phyloP scores from a whole-genome alignment of 257 asterid species.

The Scutellaria barbata region DNA sequence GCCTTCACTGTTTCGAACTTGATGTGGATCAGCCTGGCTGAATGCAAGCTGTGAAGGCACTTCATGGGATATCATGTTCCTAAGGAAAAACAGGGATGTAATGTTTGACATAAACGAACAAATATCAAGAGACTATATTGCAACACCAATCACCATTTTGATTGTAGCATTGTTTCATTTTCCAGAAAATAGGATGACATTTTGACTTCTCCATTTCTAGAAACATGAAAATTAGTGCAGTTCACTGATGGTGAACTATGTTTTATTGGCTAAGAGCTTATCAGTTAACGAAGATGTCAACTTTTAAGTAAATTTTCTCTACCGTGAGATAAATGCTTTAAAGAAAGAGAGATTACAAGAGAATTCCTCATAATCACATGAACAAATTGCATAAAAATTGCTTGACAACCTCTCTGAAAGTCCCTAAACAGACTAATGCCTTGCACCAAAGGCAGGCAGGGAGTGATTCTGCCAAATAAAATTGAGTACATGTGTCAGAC shows the following conservation, averaged over 20 bases:
- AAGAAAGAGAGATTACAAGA: not conserved
- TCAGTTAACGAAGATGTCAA: slow-evolving; percentile 21
- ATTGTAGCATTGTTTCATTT: slow-evolving; percentile 8
- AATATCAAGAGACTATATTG: slow-evolving; percentile 27
- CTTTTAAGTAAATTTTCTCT: slow-evolving; percentile 14
- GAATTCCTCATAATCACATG: slow-evolving; percentile 12
- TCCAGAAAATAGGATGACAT: slow-evolving; percentile 1
- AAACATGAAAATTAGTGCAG: slow-evolving; percentile 17
- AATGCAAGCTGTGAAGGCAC: slow-evolving; percentile 50
- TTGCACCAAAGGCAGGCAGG: slow-evolving; percentile 19
- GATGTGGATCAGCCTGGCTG: slow-evolving; percentile 50
- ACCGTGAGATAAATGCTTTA: slow-evolving; percentile 2
- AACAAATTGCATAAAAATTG: slow-evolving; percentile 1
- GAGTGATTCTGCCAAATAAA: slow-evolving; percentile 11
- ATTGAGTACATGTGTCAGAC: slow-evolving; percentile 3
- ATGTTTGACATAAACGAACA: slow-evolving; percentile 24
- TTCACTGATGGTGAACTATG: slow-evolving; percentile 13
- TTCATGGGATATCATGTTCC: slow-evolving; percentile 56
- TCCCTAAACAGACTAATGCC: slow-evolving; percentile 1
- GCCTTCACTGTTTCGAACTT: slow-evolving; percentile 55
- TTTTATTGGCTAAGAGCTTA: slow-evolving; percentile 20
- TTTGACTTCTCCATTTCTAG: slow-evolving; percentile 9
- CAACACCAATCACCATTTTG: not conserved
- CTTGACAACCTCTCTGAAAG: not conserved
- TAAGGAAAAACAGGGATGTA: slow-evolving; percentile 41